Evolutionary conservation across 176 grass and related monocot species (phyloP).

Genomic region (Pontederia crassipes): DNA sequence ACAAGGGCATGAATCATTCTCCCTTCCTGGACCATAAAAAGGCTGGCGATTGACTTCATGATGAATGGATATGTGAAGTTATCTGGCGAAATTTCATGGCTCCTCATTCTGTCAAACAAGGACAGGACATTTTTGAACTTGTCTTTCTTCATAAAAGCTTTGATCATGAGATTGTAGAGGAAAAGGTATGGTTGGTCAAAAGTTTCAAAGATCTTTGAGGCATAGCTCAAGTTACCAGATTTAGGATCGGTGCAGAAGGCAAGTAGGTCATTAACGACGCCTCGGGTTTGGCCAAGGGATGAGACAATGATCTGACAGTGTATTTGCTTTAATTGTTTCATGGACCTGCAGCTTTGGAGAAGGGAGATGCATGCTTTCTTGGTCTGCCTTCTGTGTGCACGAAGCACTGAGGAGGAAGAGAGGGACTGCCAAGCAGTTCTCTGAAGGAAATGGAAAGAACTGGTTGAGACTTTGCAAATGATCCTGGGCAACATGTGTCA

Average conservation of each 20-base stretch:
- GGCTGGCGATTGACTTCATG: constrained; percentile 38
- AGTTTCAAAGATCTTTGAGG: constrained; percentile 14
- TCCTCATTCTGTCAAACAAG: constrained; percentile 44
- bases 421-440: too few relatives aligned
- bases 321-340: constrained; percentile 24
- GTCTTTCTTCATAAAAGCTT: constrained; percentile 26
- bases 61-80: constrained; percentile 65
- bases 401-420: too few relatives aligned
- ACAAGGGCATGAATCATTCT: constrained; percentile 30
- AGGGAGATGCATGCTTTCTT: constrained; percentile 19
- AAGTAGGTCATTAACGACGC: constrained; percentile 10
- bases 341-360: constrained; percentile 10
- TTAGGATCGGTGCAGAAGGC: constrained; percentile 11
- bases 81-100: constrained; percentile 34
- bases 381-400: neutral
- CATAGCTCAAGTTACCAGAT: constrained; percentile 17
- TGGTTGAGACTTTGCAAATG: too few relatives aligned
- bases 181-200: constrained; percentile 27
- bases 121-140: constrained; percentile 25
- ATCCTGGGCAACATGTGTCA: too few relatives aligned
- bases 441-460: too few relatives aligned
- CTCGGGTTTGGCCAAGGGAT: constrained; percentile 17
- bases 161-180: constrained; percentile 53
- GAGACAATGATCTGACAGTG: constrained; percentile 12
- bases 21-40: constrained; percentile 33